phyloP scores from a whole-genome alignment of 257 asterid genomes.

The Salvia hispanica region DNA sequence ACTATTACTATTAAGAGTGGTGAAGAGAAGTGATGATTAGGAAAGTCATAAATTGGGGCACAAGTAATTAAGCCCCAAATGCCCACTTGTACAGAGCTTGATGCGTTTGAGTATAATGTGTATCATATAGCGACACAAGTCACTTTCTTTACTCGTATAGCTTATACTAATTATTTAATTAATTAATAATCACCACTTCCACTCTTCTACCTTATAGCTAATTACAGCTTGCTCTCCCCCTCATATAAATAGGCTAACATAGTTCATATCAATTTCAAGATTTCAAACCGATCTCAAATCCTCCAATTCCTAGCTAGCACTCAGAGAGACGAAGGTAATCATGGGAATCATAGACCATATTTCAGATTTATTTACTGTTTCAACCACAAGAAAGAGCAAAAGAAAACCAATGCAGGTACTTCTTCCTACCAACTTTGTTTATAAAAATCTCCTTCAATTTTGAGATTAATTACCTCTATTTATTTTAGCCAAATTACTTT shows the following conservation, averaged over 20 bases:
- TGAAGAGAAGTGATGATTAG: neutral
- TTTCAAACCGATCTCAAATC: neutral
- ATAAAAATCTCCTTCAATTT: neutral
- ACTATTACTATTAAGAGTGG: neutral
- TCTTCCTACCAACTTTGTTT: neutral
- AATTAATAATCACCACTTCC: neutral
- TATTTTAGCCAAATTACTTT: neutral
- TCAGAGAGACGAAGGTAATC: neutral
- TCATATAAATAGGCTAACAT: neutral
- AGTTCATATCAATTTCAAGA: neutral
- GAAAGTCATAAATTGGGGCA: slow-evolving; percentile 30
- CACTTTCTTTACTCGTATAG: neutral
- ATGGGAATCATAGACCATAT: slow-evolving; percentile 23
- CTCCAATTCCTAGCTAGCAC: neutral
- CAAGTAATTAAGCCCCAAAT: slow-evolving; percentile 22
- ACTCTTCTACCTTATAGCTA: neutral
- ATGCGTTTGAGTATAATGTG: neutral
- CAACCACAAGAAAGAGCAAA: slow-evolving; percentile 15
- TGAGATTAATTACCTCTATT: neutral
- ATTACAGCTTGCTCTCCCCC: neutral
- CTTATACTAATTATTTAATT: neutral
- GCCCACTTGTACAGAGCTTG: slow-evolving; percentile 36
- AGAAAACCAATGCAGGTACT: slow-evolving; percentile 21
- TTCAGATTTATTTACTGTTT: neutral
- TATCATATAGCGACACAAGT: neutral